phyloP scores from a whole-genome alignment of 2,329 filamentous ascomycete genomes.

The Fusarium sulawesiense region DNA sequence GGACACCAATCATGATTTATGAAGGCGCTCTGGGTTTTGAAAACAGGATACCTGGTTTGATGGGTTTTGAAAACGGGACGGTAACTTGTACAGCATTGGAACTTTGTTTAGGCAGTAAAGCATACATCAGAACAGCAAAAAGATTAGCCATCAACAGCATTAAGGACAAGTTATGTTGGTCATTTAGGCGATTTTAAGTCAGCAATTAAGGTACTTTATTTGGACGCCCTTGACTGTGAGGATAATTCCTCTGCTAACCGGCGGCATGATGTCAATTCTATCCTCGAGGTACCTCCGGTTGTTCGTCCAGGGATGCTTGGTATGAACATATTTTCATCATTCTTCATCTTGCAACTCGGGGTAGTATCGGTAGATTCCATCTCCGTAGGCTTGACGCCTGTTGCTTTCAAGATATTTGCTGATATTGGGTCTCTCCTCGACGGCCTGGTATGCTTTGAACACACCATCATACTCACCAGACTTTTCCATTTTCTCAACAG shows the following conservation, averaged over 20 bases:
- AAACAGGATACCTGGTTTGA: conserved; percentile 1
- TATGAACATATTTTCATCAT: neutral
- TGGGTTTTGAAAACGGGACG: neutral
- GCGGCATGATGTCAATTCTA: neutral
- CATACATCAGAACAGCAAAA: neutral
- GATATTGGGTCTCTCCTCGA: conserved; percentile 72
- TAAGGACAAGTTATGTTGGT: neutral
- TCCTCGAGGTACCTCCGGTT: neutral
- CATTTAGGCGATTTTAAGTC: neutral
- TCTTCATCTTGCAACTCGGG: conserved; percentile 72
- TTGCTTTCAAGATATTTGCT: conserved; percentile 76
- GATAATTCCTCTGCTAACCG: rapidly evolving
- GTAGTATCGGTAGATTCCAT: conserved; percentile 79
- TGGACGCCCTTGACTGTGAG: neutral
- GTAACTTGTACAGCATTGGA: neutral
- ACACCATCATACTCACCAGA: conserved; percentile 69
- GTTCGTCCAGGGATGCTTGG: neutral
- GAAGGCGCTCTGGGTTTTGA: neutral
- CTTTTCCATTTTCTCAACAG: conserved; percentile 65
- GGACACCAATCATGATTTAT: conserved; percentile 26
- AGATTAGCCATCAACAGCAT: neutral
- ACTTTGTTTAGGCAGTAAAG: neutral
- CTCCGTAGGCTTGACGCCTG: conserved; percentile 68
- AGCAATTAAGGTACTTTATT: neutral
- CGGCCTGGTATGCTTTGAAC: conserved; percentile 71